A percentile compares a stretch with the other conserved stretches of the same genome.
Evolutionary conservation across 2,329 filamentous ascomycete genomes (phyloP).

Genomic region (Beauveria australis): DNA sequence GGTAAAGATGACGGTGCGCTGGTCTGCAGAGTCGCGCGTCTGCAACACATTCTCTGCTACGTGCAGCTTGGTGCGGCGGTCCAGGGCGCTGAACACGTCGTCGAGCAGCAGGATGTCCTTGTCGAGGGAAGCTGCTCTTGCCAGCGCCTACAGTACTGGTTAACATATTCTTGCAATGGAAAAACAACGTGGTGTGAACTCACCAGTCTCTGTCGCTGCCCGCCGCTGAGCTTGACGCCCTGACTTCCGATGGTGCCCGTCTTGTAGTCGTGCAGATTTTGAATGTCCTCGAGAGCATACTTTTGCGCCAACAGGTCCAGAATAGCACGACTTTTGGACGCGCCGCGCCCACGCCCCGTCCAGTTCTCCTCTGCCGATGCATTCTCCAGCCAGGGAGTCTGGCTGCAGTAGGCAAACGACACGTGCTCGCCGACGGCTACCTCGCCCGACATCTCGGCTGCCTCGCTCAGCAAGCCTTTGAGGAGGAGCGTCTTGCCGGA

Average conservation of each 20-base stretch:
- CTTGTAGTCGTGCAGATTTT: background rate
- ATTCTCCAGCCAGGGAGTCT: constrained; percentile 3
- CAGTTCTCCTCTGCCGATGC: constrained; percentile 2
- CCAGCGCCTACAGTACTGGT: background rate
- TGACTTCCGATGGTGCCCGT: background rate
- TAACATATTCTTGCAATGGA: background rate
- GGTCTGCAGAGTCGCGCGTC: background rate
- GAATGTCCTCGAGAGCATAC: background rate
- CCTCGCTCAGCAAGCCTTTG: background rate
- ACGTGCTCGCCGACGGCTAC: background rate
- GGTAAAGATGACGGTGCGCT: background rate
- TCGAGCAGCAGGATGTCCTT: background rate
- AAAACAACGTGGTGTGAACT: background rate
- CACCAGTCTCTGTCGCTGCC: constrained; percentile 4
- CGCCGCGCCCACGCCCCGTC: background rate
- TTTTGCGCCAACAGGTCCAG: background rate
- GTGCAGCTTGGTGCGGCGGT: background rate
- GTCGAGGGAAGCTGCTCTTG: background rate
- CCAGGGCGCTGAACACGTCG: background rate
- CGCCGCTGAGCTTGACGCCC: constrained; percentile 2
- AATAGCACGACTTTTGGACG: background rate
- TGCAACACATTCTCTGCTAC: background rate
- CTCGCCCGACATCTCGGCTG: background rate
- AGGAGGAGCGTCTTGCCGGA: background rate
- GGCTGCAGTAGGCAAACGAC: background rate